Evolutionary conservation across 768 basidiomycete species (phyloP).

Genomic region (Phallus indusiatus): DNA sequence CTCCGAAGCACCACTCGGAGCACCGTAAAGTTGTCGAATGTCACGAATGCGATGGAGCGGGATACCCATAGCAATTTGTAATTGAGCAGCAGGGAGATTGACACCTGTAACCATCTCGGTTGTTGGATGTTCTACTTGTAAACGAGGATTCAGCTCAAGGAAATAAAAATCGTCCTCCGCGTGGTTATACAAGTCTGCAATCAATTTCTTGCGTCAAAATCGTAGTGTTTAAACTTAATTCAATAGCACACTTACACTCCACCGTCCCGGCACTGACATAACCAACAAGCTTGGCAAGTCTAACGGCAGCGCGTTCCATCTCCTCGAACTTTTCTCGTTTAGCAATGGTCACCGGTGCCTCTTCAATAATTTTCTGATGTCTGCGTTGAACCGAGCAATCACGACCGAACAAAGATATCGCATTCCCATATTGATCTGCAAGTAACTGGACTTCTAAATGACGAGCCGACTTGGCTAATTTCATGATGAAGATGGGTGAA

Average conservation of each 20-base stretch:
- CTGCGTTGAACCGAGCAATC: conserved; percentile 99
- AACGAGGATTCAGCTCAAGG: conserved; percentile 96
- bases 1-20: conserved; percentile 79
- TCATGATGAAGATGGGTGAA: conserved; percentile 99
- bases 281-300: conserved; percentile 96
- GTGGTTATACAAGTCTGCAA: conserved; percentile 84
- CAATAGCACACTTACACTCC: conserved; percentile 60
- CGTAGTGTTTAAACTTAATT: conserved; percentile 3
- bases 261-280: conserved; percentile 99
- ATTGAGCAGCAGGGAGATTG: conserved; percentile 93
- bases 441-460: conserved; percentile 97
- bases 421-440: conserved; percentile 98
- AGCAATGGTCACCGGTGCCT: conserved; percentile 97
- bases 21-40: conserved; percentile 92
- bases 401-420: conserved; percentile 97
- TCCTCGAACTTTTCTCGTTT: conserved; percentile 84
- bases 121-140: conserved; percentile 99
- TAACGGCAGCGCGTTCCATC: conserved; percentile 99
- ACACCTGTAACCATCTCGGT: conserved; percentile 99
- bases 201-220: conserved; percentile 5
- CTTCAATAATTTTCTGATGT: conserved; percentile 99
- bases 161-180: conserved; percentile 93
- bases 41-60: conserved; percentile 92
- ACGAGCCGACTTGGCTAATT: conserved; percentile 93
- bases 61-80: conserved; percentile 97